Conservation (phyloP, 2,329 filamentous ascomycete genomes). For the Clonostachys byssicola region DNA sequence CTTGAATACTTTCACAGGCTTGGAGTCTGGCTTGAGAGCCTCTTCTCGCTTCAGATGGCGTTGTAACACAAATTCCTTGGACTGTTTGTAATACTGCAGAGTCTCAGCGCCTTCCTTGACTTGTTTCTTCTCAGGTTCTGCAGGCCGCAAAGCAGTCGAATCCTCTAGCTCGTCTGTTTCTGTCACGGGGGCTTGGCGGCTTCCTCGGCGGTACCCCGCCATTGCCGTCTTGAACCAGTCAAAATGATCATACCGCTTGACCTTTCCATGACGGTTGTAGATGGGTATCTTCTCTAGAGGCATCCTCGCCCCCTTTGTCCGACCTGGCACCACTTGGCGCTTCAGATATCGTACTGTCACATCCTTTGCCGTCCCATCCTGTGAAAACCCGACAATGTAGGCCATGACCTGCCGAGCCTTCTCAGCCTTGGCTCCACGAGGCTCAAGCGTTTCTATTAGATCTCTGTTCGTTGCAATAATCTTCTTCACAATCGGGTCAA, state of each 20-base stretch:
- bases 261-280: conserved; percentile 71
- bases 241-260: conserved; percentile 70
- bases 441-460: conserved; percentile 71
- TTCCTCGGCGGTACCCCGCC: conserved; percentile 60
- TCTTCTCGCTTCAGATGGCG: conserved; percentile 90
- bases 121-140: conserved; percentile 68
- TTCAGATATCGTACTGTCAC: conserved; percentile 90
- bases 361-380: conserved; percentile 88
- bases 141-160: conserved; percentile 67
- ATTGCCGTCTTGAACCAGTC: conserved; percentile 89
- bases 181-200: conserved; percentile 49
- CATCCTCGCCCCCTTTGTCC: conserved; percentile 82
- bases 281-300: conserved; percentile 76
- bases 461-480: conserved; percentile 70
- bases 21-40: conserved; percentile 66
- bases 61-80: conserved; percentile 78
- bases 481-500: conserved; percentile 70
- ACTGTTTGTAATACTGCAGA: conserved; percentile 83
- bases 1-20: conserved; percentile 70
- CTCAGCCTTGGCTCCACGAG: conserved; percentile 77
- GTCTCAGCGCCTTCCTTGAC: conserved; percentile 75
- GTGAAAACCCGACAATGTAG: conserved; percentile 79
- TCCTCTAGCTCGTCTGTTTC: conserved; percentile 79
- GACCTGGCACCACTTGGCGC: conserved; percentile 76
- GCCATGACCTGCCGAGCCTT: conserved; percentile 85